phyloP scores from a whole-genome alignment of 2,329 filamentous ascomycete species.

The Fusarium anthophilum region DNA sequence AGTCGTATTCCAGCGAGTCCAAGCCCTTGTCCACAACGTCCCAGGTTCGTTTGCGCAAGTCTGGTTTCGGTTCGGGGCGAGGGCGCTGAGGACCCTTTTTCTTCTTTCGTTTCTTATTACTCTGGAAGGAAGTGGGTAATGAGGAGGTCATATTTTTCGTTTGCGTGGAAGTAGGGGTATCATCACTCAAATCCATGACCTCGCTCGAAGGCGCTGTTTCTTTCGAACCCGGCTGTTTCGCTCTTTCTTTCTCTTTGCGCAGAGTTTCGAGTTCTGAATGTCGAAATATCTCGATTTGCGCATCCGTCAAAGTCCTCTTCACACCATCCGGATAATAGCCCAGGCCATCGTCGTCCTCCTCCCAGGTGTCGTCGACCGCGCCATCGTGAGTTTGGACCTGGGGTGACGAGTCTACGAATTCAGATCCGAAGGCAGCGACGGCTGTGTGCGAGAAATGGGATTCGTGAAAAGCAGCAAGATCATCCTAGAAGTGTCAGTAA shows the following conservation, averaged over 20 bases:
- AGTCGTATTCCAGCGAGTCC: slow-evolving; percentile 69
- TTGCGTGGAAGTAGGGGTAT: slow-evolving; percentile 14
- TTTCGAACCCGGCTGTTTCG: slow-evolving; percentile 41
- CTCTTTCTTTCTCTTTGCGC: slow-evolving; percentile 64
- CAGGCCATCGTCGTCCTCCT: slow-evolving; percentile 73
- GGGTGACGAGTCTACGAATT: slow-evolving; percentile 53
- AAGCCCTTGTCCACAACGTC: slow-evolving; percentile 71
- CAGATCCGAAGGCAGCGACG: slow-evolving; percentile 55
- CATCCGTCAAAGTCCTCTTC: slow-evolving; percentile 89
- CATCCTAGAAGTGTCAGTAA: slow-evolving; percentile 58
- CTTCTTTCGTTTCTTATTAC: slow-evolving; percentile 45
- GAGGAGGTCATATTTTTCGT: neutral
- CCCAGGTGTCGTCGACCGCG: slow-evolving; percentile 47
- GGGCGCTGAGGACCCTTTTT: slow-evolving; percentile 52
- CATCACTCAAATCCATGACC: slow-evolving; percentile 16
- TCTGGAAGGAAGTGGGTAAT: slow-evolving; percentile 20
- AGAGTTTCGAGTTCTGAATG: slow-evolving; percentile 85
- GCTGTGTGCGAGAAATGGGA: slow-evolving; percentile 66
- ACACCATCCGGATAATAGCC: slow-evolving; percentile 89
- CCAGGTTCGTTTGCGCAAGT: slow-evolving; percentile 73
- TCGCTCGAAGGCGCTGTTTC: slow-evolving; percentile 24
- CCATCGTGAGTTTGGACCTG: slow-evolving; percentile 43
- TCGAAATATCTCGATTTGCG: slow-evolving; percentile 89
- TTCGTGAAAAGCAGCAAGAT: slow-evolving; percentile 66
- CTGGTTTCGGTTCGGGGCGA: slow-evolving; percentile 62